phyloP scores from a whole-genome alignment of 2,329 filamentous ascomycete species.

The Proliferodiscus dingleyae region DNA sequence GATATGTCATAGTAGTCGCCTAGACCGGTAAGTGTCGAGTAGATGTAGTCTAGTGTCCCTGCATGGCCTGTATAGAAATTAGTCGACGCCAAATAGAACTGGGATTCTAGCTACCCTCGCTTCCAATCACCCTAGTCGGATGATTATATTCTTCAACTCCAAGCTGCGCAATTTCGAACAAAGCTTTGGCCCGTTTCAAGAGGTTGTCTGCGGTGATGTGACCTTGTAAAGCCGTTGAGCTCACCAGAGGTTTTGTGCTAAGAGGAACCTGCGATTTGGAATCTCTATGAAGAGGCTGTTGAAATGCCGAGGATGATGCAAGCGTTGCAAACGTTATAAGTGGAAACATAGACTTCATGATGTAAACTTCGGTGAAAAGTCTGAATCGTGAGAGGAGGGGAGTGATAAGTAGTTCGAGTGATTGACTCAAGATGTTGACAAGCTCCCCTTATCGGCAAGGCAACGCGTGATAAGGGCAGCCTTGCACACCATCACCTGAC shows the following conservation, averaged over 20 bases:
- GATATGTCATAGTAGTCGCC: conserved; percentile 57
- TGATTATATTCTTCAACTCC: conserved; percentile 58
- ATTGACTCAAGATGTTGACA: background rate
- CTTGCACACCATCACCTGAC: conserved; percentile 1
- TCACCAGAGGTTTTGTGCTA: conserved; percentile 30
- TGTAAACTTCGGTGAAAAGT: background rate
- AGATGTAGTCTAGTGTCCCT: conserved; percentile 61
- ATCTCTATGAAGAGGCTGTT: conserved; percentile 6
- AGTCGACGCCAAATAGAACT: conserved; percentile 11
- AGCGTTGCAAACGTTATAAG: conserved; percentile 4
- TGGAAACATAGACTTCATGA: conserved; percentile 8
- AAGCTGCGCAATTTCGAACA: conserved; percentile 58
- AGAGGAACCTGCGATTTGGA: conserved; percentile 1
- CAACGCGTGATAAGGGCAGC: background rate
- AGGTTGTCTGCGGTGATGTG: conserved; percentile 53
- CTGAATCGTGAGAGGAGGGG: background rate
- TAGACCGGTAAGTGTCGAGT: conserved; percentile 47
- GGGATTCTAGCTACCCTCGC: conserved; percentile 43
- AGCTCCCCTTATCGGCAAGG: background rate
- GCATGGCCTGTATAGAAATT: conserved; percentile 46
- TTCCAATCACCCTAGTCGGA: conserved; percentile 68
- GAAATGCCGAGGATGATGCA: conserved; percentile 9
- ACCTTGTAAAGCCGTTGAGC: conserved; percentile 51
- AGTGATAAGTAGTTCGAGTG: background rate
- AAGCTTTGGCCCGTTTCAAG: conserved; percentile 51